Base-by-base conservation (phyloP, 2,329 filamentous ascomycete genomes). In the Sarocladiaceae sp. region DNA sequence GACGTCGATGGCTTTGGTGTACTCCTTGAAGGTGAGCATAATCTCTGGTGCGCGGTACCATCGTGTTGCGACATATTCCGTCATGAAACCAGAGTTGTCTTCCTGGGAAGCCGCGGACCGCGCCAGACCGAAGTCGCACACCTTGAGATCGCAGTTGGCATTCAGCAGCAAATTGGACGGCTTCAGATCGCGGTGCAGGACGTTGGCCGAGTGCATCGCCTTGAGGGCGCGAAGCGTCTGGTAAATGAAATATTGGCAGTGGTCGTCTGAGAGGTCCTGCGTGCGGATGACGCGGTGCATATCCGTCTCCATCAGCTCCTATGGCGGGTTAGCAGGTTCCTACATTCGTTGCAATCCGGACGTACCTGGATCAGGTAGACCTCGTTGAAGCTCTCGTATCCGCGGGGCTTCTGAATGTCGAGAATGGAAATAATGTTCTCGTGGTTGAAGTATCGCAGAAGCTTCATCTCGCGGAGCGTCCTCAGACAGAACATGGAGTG, bases 31-130 rank as follows among this genome's bases (percentile, higher is more conserved):
- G 11, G 93, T 98, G 71, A 98, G 84, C 93, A 98, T 98, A 66
- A 98, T 98, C 65, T 98, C 93, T 3, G 93, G 93, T 5, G 93
- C 93, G 67, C 93, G 89, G 69, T 98, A 98, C 93, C 93, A 98
- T 59, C 93, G 84, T 37, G 93, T 98, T 43, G 93, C 93, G 46
- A 98, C 93, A 64, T 98, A 98, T 94, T 98, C 93, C 13, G 93
- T 98, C 93, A 98, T 98, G 79, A 98, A 98, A 18, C 93, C 93
- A n/a, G 91, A 96, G 70, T 98, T 98, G 67, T 98, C 93, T 61
- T 98, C 93, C 55, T 94, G 94, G 9, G 91, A 96, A 7, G 93
- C 93, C 11, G 93, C 93, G 9, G 91, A 97, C 59, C 90, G 83
- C 40, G 93, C 93, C 46, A 98, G 80, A 61, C 93, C 93, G 60